These are phyloP conservation scores for Aphanomyces invadans DNA, from an alignment of 352 stramenopile species.

Conservation along the genomic window DNA sequence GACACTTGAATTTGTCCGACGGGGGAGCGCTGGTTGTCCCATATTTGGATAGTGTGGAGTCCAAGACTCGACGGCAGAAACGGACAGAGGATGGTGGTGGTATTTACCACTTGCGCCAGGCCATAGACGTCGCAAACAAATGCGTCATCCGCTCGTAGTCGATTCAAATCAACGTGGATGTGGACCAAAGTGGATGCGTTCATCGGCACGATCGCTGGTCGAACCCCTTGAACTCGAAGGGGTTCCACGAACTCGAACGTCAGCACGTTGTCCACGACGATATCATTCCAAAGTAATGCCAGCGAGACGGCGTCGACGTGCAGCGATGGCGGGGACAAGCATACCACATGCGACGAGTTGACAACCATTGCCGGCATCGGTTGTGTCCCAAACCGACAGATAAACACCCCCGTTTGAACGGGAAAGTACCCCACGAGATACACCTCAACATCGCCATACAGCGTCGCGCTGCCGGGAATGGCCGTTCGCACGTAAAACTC, in stretches of 20 bases:
- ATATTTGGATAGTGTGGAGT: background rate
- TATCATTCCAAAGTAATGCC: background rate
- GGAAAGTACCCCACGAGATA: slow-evolving; percentile 13
- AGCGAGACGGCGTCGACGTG: background rate
- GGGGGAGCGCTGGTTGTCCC: background rate
- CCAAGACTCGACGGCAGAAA: background rate
- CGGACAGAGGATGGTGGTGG: background rate
- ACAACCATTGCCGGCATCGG: background rate
- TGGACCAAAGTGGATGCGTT: too few relatives aligned
- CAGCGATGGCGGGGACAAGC: background rate
- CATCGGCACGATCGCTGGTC: background rate
- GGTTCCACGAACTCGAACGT: background rate
- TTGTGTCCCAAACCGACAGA: background rate
- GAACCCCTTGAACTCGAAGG: background rate
- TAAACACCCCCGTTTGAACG: background rate
- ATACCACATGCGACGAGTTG: slow-evolving; percentile 3
- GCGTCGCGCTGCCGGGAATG: background rate
- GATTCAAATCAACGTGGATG: too few relatives aligned
- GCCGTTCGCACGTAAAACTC: background rate
- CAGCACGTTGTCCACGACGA: background rate
- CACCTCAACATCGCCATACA: background rate
- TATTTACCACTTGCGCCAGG: background rate
- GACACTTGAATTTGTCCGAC: slow-evolving; percentile 4
- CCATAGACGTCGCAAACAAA: background rate
- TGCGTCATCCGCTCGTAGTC: too few relatives aligned